Conservation (phyloP, 2,329 filamentous ascomycete species). For the Fusarium neocosmosporiellum region DNA sequence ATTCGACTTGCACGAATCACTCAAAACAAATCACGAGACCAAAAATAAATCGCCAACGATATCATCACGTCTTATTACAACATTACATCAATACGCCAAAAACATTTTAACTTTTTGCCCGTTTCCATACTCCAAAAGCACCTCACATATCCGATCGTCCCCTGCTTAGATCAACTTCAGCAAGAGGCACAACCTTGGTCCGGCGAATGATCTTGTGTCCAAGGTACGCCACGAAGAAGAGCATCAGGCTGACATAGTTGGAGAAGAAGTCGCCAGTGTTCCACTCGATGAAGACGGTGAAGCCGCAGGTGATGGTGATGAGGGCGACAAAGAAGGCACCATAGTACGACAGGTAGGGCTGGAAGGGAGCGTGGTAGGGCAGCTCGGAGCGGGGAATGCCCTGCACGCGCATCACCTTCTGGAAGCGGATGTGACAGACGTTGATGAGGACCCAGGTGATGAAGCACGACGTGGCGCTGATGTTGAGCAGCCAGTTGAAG, state of each 20-base stretch:
- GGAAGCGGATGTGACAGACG: slow-evolving; percentile 73
- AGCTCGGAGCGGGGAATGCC: slow-evolving; percentile 67
- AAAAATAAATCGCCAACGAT: slow-evolving; percentile 24
- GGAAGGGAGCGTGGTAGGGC: slow-evolving; percentile 70
- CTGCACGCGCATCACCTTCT: slow-evolving; percentile 67
- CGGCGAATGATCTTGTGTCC: slow-evolving; percentile 68
- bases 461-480: slow-evolving; percentile 75
- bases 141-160: slow-evolving; percentile 33
- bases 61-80: slow-evolving; percentile 40
- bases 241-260: slow-evolving; percentile 71
- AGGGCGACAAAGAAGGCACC: slow-evolving; percentile 73
- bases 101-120: slow-evolving; percentile 21
- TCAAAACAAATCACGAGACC: neutral
- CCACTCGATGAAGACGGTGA: slow-evolving; percentile 75
- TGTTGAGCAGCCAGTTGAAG: slow-evolving; percentile 80
- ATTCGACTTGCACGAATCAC: neutral
- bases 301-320: slow-evolving; percentile 75
- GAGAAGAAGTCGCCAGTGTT: slow-evolving; percentile 70
- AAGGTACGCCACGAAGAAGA: slow-evolving; percentile 69
- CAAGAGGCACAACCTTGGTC: slow-evolving; percentile 52
- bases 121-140: slow-evolving; percentile 12
- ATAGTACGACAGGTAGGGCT: slow-evolving; percentile 74
- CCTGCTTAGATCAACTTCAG: slow-evolving; percentile 50
- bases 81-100: slow-evolving; percentile 35
- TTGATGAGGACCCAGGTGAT: slow-evolving; percentile 77